Evolutionary conservation across 345 rosid species (phyloP).

Genomic region (Erucastrum elatum): DNA sequence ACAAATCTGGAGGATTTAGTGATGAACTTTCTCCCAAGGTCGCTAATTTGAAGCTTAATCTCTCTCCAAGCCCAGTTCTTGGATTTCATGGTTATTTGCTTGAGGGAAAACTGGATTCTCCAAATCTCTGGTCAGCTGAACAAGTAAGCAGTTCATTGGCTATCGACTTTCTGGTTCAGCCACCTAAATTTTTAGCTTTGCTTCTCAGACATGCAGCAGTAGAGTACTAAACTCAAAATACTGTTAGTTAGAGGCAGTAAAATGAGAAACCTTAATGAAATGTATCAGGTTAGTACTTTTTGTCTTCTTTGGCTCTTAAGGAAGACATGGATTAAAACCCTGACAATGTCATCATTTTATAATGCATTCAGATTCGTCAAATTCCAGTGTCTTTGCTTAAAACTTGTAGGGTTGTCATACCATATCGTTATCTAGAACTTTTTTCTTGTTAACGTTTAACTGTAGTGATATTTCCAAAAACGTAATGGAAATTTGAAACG

Average conservation of each 20-base stretch:
- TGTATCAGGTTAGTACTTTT: not conserved
- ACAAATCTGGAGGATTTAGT: slow-evolving; percentile 42
- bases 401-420: not conserved
- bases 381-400: not conserved
- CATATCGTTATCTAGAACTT: slow-evolving; percentile 6
- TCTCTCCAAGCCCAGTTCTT: slow-evolving; percentile 45
- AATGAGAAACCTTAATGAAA: slow-evolving; percentile 4
- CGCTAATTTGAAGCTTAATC: slow-evolving; percentile 56
- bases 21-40: slow-evolving; percentile 60
- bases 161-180: slow-evolving; percentile 9
- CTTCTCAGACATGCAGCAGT: slow-evolving; percentile 10
- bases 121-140: slow-evolving; percentile 97
- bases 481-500: not conserved
- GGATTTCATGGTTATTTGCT: slow-evolving; percentile 80
- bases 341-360: not conserved
- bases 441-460: slow-evolving; percentile 4
- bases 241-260: not conserved
- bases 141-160: slow-evolving; percentile 55
- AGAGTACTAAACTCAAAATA: not conserved
- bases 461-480: slow-evolving; percentile 14
- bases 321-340: not conserved
- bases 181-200: slow-evolving; percentile 11
- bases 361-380: not conserved
- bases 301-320: not conserved
- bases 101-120: slow-evolving; percentile 69